A percentile compares a stretch with the other conserved stretches of the same genome.
phyloP scores from a whole-genome alignment of 768 basidiomycete genomes.

The Phylloporus sp. region DNA sequence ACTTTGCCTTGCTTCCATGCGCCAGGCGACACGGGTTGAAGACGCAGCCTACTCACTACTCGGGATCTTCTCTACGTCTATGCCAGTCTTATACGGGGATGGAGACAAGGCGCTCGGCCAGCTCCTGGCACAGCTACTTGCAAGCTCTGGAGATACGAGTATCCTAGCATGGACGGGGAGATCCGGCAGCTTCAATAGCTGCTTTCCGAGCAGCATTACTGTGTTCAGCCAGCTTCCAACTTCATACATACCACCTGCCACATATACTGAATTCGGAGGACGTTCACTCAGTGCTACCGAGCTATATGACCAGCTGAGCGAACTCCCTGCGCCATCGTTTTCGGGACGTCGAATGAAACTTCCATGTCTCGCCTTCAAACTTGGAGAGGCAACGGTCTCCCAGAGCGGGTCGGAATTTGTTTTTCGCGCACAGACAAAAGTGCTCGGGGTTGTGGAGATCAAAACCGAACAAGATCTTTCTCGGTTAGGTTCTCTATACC shows the following conservation, averaged over 20 bases:
- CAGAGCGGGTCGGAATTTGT: not conserved
- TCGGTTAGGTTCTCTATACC: not conserved
- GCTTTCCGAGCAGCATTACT: not conserved
- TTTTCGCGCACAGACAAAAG: not conserved
- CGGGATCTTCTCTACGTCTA: not conserved
- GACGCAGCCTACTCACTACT: not conserved
- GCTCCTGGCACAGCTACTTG: conserved; percentile 1
- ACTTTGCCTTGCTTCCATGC: not conserved
- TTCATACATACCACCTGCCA: not conserved
- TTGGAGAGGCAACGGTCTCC: not conserved
- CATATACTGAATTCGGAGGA: not conserved
- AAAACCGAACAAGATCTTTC: conserved; percentile 5
- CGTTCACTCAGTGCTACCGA: too few species aligned
- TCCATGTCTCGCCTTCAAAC: conserved; percentile 8
- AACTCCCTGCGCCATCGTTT: not conserved
- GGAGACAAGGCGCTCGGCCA: conserved; percentile 3
- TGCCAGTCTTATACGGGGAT: conserved; percentile 3
- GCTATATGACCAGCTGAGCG: conserved; percentile 1
- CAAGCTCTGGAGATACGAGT: conserved; percentile 1
- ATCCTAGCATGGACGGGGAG: conserved; percentile 8
- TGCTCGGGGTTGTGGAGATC: conserved; percentile 8
- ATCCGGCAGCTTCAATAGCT: conserved; percentile 6
- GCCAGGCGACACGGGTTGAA: not conserved
- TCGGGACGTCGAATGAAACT: conserved; percentile 2
- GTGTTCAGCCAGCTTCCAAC: not conserved